Percentiles rank a stretch among this genome's conserved stretches.
These are phyloP conservation scores for Batkoa obscura DNA, from an alignment of 371 early-diverging fungal species.

Conservation along the genomic window DNA sequence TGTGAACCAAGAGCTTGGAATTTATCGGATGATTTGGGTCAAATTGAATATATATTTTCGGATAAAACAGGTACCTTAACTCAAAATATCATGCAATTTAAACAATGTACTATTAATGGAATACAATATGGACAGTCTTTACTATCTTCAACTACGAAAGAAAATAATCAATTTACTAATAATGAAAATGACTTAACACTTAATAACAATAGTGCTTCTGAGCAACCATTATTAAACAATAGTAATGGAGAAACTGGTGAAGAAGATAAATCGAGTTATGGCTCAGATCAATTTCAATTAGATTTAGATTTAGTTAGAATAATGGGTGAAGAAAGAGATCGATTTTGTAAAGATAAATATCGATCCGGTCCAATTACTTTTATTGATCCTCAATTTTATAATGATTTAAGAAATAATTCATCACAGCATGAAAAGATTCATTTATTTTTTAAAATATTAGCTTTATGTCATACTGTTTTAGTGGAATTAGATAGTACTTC, in stretches of 20 bases:
- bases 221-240: too few species aligned
- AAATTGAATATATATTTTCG: slow-evolving; percentile 75
- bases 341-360: not conserved
- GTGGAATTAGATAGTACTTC: slow-evolving; percentile 31
- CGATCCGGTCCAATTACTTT: slow-evolving; percentile 29
- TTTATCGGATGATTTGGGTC: slow-evolving; percentile 78
- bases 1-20: slow-evolving; percentile 68
- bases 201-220: too few species aligned
- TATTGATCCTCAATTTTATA: slow-evolving; percentile 59
- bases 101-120: slow-evolving; percentile 65
- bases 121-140: slow-evolving; percentile 40
- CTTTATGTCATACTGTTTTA: slow-evolving; percentile 87
- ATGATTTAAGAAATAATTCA: slow-evolving; percentile 24
- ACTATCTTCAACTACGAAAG: too few species aligned
- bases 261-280: not conserved
- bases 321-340: slow-evolving; percentile 1
- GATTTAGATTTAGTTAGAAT: not conserved
- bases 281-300: not conserved
- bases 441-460: slow-evolving; percentile 71
- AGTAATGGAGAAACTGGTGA: not conserved
- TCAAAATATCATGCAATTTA: slow-evolving; percentile 90
- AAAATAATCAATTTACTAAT: too few species aligned
- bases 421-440: slow-evolving; percentile 18
- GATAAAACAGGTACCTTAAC: slow-evolving; percentile 95
- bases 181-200: too few species aligned